Percentiles rank a stretch among this genome's conserved stretches.
Evolutionary conservation across 2,329 filamentous ascomycete species (phyloP).

Genomic region (Xylariaceae sp.): DNA sequence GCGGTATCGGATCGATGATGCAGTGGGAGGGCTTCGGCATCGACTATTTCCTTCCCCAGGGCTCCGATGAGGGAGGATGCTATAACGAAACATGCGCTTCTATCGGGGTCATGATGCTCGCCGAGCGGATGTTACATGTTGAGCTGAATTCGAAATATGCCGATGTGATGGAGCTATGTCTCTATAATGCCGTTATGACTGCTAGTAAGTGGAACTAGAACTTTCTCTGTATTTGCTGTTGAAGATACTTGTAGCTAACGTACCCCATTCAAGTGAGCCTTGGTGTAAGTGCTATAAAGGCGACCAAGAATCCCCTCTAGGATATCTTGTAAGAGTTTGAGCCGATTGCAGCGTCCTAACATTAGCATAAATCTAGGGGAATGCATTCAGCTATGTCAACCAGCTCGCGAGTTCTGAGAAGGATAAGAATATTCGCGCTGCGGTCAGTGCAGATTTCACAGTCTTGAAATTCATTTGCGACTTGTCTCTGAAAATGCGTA

Average conservation of each 20-base stretch:
- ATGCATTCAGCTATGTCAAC: constrained; percentile 67
- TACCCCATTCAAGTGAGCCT: constrained; percentile 52
- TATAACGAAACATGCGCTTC: constrained; percentile 68
- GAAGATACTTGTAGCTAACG: not conserved
- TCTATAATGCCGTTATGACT: constrained; percentile 67
- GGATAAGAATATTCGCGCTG: constrained; percentile 56
- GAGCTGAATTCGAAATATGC: constrained; percentile 60
- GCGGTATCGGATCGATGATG: constrained; percentile 63
- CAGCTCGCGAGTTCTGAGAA: constrained; percentile 61
- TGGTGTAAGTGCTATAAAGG: constrained; percentile 39
- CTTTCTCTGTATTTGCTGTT: not conserved
- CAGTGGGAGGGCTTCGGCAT: constrained; percentile 68
- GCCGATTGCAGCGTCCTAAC: not conserved
- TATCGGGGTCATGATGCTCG: constrained; percentile 67
- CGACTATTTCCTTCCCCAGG: constrained; percentile 64
- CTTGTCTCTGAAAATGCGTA: not conserved
- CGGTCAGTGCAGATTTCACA: constrained; percentile 31
- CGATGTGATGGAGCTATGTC: constrained; percentile 66
- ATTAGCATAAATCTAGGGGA: constrained; percentile 46
- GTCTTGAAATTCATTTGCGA: not conserved
- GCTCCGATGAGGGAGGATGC: constrained; percentile 66
- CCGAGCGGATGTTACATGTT: constrained; percentile 60
- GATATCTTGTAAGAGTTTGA: not conserved
- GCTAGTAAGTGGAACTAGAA: constrained; percentile 39
- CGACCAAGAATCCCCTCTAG: not conserved